Conservation (phyloP, 352 stramenopile genomes). For the Phytophthora sp. region DNA sequence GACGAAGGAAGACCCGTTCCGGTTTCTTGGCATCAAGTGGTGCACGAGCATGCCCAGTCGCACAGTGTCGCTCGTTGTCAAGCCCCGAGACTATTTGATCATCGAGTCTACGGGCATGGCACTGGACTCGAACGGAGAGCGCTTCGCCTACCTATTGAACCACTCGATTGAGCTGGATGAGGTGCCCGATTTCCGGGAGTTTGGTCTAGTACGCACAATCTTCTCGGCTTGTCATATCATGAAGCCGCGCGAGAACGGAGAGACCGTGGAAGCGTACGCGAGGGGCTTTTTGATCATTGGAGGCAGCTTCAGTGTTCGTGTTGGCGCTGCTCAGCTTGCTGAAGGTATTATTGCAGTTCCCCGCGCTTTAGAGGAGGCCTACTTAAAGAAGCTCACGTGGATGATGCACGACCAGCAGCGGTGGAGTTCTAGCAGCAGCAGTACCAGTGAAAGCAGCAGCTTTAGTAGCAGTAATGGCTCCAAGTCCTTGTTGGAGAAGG, state of each 20-base stretch:
- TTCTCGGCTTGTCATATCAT: slow-evolving; percentile 49
- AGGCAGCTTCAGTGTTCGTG: slow-evolving; percentile 37
- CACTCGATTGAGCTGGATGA: slow-evolving; percentile 43
- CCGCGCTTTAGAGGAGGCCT: slow-evolving; percentile 41
- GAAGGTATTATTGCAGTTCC: slow-evolving; percentile 34
- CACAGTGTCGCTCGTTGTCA: slow-evolving; percentile 39
- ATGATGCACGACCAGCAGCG: slow-evolving; percentile 42
- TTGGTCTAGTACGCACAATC: slow-evolving; percentile 34
- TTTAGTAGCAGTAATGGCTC: slow-evolving; percentile 23
- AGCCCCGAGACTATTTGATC: slow-evolving; percentile 56
- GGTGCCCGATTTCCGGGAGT: slow-evolving; percentile 39
- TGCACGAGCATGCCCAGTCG: slow-evolving; percentile 20
- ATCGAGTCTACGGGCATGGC: slow-evolving; percentile 58
- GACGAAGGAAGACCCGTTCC: slow-evolving; percentile 43
- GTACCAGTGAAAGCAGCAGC: slow-evolving; percentile 22
- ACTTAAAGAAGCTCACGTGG: slow-evolving; percentile 58
- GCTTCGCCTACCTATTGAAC: slow-evolving; percentile 39
- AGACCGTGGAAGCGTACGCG: slow-evolving; percentile 39
- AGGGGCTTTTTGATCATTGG: slow-evolving; percentile 43
- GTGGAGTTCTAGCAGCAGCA: slow-evolving; percentile 17
- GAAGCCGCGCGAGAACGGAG: slow-evolving; percentile 4
- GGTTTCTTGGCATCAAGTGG: slow-evolving; percentile 62
- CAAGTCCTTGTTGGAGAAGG: slow-evolving; percentile 2
- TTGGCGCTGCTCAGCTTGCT: slow-evolving; percentile 32
- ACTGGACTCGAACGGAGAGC: slow-evolving; percentile 40